These are phyloP conservation scores for Hepatocystis sp. DNA, from an alignment of 169 alveolate species.

Conservation along the genomic window DNA sequence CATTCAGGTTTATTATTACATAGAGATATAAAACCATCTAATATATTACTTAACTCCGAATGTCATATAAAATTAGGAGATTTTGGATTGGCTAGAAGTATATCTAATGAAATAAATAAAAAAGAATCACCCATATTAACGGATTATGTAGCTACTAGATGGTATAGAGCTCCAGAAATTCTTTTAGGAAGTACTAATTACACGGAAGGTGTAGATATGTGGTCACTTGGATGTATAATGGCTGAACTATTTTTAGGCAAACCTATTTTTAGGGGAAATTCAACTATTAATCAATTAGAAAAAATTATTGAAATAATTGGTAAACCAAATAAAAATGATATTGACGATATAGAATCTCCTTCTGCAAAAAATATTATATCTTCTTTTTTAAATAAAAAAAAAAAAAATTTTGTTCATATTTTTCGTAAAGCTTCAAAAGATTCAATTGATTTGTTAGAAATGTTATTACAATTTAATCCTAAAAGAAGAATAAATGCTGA, in stretches of 20 bases:
- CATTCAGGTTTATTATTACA: constrained; percentile 98
- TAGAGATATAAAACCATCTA: constrained; percentile 99
- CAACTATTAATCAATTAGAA: constrained; percentile 98
- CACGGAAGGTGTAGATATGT: constrained; percentile 99
- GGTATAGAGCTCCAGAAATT: constrained; percentile 99
- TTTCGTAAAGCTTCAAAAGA: constrained; percentile 75
- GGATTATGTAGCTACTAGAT: constrained; percentile 99
- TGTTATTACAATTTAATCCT: constrained; percentile 88
- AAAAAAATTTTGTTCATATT: constrained; percentile 47
- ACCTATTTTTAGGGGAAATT: constrained; percentile 98
- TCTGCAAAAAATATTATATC: constrained; percentile 88
- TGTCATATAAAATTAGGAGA: constrained; percentile 98
- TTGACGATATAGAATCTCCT: constrained; percentile 91
- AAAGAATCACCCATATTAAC: constrained; percentile 92
- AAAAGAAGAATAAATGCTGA: constrained; percentile 88
- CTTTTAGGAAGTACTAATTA: constrained; percentile 96
- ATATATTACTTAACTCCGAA: constrained; percentile 96
- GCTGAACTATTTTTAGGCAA: constrained; percentile 97
- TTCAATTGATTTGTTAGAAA: constrained; percentile 84
- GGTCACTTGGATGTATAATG: constrained; percentile 99
- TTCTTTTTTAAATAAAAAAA: constrained; percentile 76
- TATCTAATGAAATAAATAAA: constrained; percentile 85
- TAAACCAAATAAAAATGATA: constrained; percentile 93
- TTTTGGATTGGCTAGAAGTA: constrained; percentile 97
- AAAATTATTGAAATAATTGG: constrained; percentile 95